Base-by-base conservation (phyloP, 169 alveolate genomes). In the Neospora caninum region DNA sequence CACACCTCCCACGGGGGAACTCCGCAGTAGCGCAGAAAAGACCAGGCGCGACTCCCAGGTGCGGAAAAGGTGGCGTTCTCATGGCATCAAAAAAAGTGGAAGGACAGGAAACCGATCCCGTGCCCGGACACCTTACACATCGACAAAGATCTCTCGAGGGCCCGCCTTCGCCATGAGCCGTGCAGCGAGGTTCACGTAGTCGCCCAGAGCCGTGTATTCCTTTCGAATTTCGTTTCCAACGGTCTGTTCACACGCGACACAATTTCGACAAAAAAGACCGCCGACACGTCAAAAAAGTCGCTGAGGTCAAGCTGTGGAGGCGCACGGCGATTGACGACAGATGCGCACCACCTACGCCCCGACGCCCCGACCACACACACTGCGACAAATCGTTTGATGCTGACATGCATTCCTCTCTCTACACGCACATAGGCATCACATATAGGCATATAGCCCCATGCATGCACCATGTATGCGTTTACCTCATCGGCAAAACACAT, bases 121-220 rank as follows among this genome's bases (percentile, higher is more conserved):
- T 13, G 13, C 13, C 58, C 20, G 31, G n/a, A 29, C 20, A 29
- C 22, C 95, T 70, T 69, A 94, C 96, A 87, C 95, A 43, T 96
- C 97, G 43, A 92, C 94, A 73, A 94, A 89, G 67, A 96, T 94
- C 80, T 93, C 97, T 43, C 95, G 95, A 34, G 94, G 95, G 36
- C 96, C 94, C 16, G 98, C 98, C 93, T 95, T 95, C 31, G 95
- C 97, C 97, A 97, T 97, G 45, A 97, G 95, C 67, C 98, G 95
- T 10, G 98, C 98, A 31, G 97, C 92, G 29, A 96, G 88, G 45
- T 97, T 97, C 82, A 97, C 98, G 38, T 96, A 95, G 95, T 97
- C 98, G n/a, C 98, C 98, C 91, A 97, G 73, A 49, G 97, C 98
- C 0, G 98, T 97, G 95, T 97, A 97, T 53, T 97, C 98, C 91